These are phyloP conservation scores for Yamadazyma conglobata DNA, from an alignment of 1,139 yeast species.

Conservation along the genomic window DNA sequence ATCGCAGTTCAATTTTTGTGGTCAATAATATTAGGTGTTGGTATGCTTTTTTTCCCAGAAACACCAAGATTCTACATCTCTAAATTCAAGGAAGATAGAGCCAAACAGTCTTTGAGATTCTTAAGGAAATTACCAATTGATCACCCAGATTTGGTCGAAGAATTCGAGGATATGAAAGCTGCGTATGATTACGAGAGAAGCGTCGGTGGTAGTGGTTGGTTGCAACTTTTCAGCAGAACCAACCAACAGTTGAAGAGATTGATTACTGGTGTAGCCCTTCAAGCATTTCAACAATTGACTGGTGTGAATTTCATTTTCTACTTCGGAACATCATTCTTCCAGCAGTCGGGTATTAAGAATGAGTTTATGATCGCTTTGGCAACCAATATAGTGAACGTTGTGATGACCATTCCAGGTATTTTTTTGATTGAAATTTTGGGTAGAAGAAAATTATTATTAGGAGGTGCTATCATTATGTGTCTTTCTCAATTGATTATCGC, in stretches of 20 bases:
- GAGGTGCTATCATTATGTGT: conserved; percentile 64
- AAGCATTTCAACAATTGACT: conserved; percentile 66
- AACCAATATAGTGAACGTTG: conserved; percentile 38
- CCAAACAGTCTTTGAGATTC: conserved; percentile 36
- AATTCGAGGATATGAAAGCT: conserved; percentile 37
- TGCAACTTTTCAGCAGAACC: conserved; percentile 28
- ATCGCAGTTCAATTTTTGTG: conserved; percentile 50
- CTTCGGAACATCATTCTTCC: conserved; percentile 65
- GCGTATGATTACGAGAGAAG: conserved; percentile 33
- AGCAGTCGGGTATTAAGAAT: conserved; percentile 47
- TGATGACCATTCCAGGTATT: conserved; percentile 36
- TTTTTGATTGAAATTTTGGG: conserved; percentile 34
- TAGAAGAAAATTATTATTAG: conserved; percentile 34
- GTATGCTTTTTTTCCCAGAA: conserved; percentile 70
- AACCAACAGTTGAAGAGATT: conserved; percentile 37
- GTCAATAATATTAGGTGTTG: conserved; percentile 43
- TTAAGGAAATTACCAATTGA: conserved; percentile 36
- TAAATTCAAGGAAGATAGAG: conserved; percentile 51
- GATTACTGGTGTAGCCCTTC: conserved; percentile 30
- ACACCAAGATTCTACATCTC: conserved; percentile 72
- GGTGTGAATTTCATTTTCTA: conserved; percentile 73
- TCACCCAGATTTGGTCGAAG: conserved; percentile 39
- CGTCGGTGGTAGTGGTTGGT: conserved; percentile 33
- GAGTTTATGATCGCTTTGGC: conserved; percentile 35
- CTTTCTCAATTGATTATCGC: conserved; percentile 66